Conservation (phyloP, 2,329 filamentous ascomycete genomes). For the Nannizzia gypsea region DNA sequence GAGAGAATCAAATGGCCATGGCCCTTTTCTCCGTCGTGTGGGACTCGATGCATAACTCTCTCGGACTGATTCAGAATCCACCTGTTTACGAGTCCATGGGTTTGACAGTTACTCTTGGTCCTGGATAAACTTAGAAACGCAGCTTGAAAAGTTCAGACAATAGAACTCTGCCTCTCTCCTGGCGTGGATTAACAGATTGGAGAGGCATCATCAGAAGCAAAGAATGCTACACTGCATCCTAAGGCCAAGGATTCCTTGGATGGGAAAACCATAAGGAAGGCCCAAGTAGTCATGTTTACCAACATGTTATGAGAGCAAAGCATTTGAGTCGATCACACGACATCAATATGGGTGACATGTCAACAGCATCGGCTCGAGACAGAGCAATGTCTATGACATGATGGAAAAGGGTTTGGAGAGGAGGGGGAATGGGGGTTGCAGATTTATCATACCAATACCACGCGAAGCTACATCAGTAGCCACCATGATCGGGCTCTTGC, state of each 20-base stretch:
- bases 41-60: slow-evolving; percentile 50
- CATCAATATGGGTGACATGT: slow-evolving; percentile 38
- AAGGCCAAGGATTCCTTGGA: slow-evolving; percentile 78
- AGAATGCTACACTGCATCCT: slow-evolving; percentile 58
- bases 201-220: slow-evolving; percentile 67
- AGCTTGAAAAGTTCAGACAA: slow-evolving; percentile 70
- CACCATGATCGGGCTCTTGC: slow-evolving; percentile 99
- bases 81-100: slow-evolving; percentile 39
- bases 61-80: slow-evolving; percentile 36
- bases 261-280: slow-evolving; percentile 63
- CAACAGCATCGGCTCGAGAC: slow-evolving; percentile 21
- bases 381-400: slow-evolving; percentile 7
- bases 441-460: slow-evolving; percentile 98
- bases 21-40: slow-evolving; percentile 49
- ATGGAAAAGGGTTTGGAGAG: slow-evolving; percentile 17
- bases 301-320: slow-evolving; percentile 89
- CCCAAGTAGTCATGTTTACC: slow-evolving; percentile 74
- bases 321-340: slow-evolving; percentile 56
- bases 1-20: slow-evolving; percentile 33
- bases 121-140: slow-evolving; percentile 57
- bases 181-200: slow-evolving; percentile 45
- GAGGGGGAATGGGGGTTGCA: slow-evolving; percentile 32
- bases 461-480: slow-evolving; percentile 98
- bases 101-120: slow-evolving; percentile 49
- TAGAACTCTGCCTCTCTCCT: slow-evolving; percentile 69